phyloP scores from a whole-genome alignment of 2,329 filamentous ascomycete species.

The Aspergillus sp. region DNA sequence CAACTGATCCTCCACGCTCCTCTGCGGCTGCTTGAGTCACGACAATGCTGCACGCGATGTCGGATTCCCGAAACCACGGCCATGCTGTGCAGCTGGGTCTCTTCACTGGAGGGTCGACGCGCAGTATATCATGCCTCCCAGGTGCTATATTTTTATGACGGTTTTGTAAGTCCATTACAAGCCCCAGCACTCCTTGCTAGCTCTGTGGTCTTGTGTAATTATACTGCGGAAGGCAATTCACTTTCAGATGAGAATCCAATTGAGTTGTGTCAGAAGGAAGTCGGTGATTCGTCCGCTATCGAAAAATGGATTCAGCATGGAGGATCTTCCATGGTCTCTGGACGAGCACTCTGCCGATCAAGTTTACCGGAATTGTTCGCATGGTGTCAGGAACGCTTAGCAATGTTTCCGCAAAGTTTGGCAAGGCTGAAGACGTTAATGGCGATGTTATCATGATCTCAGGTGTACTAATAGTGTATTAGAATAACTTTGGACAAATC shows the following conservation, averaged over 20 bases:
- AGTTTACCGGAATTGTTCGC: background rate
- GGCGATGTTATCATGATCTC: background rate
- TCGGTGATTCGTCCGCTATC: background rate
- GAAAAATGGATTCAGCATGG: background rate
- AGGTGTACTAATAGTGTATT: too few relatives aligned
- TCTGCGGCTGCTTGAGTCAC: background rate
- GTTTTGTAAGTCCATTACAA: background rate
- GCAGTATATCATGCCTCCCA: background rate
- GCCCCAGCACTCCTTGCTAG: background rate
- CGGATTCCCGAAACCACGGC: background rate
- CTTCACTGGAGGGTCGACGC: background rate
- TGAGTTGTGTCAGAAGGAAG: background rate
- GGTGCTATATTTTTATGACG: background rate
- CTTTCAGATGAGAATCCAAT: background rate
- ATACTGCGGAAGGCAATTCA: background rate
- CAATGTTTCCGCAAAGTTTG: background rate
- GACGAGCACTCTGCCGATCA: background rate
- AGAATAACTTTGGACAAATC: too few relatives aligned
- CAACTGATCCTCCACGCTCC: background rate
- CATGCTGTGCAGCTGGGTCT: background rate
- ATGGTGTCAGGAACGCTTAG: background rate
- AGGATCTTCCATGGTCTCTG: background rate
- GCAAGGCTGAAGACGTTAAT: background rate
- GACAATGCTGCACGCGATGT: constrained; percentile 16
- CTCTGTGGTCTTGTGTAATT: background rate